A percentile compares a stretch with the other conserved stretches of the same genome.
These are phyloP conservation scores for Scytalidium lignicola DNA, from an alignment of 2,329 filamentous ascomycete species.

Conservation along the genomic window DNA sequence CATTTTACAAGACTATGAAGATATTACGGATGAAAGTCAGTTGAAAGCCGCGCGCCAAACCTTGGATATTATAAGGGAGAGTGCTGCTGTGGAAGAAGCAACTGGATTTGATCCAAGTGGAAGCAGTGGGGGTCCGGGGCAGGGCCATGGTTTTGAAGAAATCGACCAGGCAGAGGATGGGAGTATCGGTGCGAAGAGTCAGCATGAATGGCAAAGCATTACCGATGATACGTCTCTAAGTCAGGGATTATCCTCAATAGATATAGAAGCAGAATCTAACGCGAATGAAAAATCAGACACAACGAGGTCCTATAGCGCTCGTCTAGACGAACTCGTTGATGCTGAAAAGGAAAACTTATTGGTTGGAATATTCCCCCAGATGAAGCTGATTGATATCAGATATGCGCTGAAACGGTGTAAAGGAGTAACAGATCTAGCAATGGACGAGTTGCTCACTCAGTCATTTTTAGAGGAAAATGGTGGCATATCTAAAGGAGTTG, in stretches of 20 bases:
- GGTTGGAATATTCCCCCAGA: conserved; percentile 63
- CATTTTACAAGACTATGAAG: conserved; percentile 64
- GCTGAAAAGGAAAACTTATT: conserved; percentile 62
- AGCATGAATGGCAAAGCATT: conserved; percentile 18
- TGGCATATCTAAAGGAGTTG: conserved; percentile 66
- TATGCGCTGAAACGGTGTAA: conserved; percentile 63
- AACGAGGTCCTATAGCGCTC: background rate
- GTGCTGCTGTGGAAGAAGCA: conserved; percentile 62
- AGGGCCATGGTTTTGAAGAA: background rate
- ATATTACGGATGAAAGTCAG: conserved; percentile 49
- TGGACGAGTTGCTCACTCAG: conserved; percentile 77
- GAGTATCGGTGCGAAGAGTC: conserved; percentile 18
- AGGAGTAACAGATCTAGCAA: conserved; percentile 62
- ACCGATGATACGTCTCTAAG: conserved; percentile 25
- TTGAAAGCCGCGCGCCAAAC: conserved; percentile 50
- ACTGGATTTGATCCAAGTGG: conserved; percentile 76
- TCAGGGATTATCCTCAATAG: conserved; percentile 17
- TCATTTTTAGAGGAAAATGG: conserved; percentile 68
- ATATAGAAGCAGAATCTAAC: conserved; percentile 50
- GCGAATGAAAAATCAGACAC: conserved; percentile 8
- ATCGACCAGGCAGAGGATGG: conserved; percentile 4
- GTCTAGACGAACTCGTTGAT: conserved; percentile 40
- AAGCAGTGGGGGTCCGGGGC: conserved; percentile 42
- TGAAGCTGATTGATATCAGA: conserved; percentile 61
- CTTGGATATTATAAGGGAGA: conserved; percentile 60